These are phyloP conservation scores for Platanthera guangdongensis DNA, from an alignment of 106 monocot genomes.

Conservation along the genomic window DNA sequence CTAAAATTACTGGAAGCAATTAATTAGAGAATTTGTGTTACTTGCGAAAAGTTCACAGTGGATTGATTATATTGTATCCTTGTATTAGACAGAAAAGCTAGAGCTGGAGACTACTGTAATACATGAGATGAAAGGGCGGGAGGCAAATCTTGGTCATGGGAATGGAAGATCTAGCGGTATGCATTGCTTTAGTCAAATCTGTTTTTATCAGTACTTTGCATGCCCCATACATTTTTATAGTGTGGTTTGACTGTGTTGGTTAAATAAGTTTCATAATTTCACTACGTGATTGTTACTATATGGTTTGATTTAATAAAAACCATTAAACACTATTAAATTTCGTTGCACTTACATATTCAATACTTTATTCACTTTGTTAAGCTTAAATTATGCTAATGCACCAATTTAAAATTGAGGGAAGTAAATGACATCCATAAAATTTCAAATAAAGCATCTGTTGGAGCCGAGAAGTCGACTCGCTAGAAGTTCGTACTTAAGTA, in stretches of 20 bases:
- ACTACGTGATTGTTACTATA: background rate
- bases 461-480: too few relatives aligned
- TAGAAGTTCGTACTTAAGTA: too few relatives aligned
- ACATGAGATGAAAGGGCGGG: conserved; percentile 84
- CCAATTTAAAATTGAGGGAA: too few relatives aligned
- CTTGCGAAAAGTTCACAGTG: conserved; percentile 1
- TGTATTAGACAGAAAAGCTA: conserved; percentile 81
- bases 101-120: conserved; percentile 95
- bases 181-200: conserved; percentile 11
- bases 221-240: background rate
- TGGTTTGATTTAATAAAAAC: background rate
- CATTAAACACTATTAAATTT: background rate
- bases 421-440: too few relatives aligned
- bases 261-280: background rate
- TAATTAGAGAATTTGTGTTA: background rate
- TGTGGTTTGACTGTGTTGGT: background rate
- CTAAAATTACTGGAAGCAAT: background rate
- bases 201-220: background rate
- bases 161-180: conserved; percentile 91
- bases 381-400: background rate
- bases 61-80: background rate
- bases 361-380: background rate
- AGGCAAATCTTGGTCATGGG: conserved; percentile 42
- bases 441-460: too few relatives aligned
- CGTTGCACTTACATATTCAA: background rate